Base-by-base conservation (phyloP, 2,329 filamentous ascomycete genomes). In the Xylariaceae sp. region DNA sequence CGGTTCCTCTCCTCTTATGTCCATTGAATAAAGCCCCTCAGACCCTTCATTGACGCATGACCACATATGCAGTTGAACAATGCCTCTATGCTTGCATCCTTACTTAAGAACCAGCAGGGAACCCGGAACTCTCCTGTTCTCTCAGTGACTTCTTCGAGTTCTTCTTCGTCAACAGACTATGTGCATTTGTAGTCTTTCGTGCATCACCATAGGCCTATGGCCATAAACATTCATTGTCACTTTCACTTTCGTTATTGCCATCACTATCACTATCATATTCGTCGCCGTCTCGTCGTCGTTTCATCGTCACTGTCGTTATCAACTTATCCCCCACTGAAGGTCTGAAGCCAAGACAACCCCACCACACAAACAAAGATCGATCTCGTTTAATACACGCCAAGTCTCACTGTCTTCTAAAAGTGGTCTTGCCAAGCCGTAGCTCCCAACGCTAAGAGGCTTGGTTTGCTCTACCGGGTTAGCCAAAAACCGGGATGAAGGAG, bases 401-500 rank as follows among this genome's bases (percentile, higher is more conserved):
- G 47, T 18, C 47, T 10, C 47, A 9, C n/a, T 4, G n/a, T 23
- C 47, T 9, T 10, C n/a, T n/a, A 49, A 49, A 51, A 51, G 37
- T 39, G 5, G 59, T 42, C 49, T 17, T 57, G 59, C 60, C 62
- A 62, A 63, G 59, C 55, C 55, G 13, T 44, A 34, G 44, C 42
- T 51, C 7, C 44, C 53, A 56, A 56, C 61, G 58, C 62, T 58
- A 63, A 61, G 58, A 53, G 45, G 18, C 47, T 44, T 42, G 47
- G 51, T 35, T 35, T 10, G 2, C n/a, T 48, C 30, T 17, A 59
- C 37, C 17, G 56, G 42, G 55, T 51, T 56, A 52, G 35, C 52
- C 39, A 51, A 35, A 45, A 35, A 45, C 42, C 58, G 37, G 62
- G 55, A 65, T 65, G 63, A 59, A 58, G 59, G 59, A 58, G 57